Base-by-base conservation (phyloP, 2,329 filamentous ascomycete species). In the Talaromyces sp. region DNA sequence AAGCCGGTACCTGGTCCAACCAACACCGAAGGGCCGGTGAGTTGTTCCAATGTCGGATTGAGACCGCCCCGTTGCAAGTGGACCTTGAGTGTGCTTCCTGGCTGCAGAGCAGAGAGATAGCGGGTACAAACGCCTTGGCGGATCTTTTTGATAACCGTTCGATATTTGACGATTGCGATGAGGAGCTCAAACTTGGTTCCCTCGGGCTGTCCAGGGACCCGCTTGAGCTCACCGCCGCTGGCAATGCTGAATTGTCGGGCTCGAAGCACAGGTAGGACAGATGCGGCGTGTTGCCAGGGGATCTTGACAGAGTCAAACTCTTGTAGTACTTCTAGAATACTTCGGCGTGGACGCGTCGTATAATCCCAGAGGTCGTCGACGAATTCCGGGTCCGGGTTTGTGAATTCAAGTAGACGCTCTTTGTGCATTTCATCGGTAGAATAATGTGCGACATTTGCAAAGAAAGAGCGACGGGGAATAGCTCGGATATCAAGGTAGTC, bases 351-450 rank as follows among this genome's bases (percentile, higher is more conserved):
- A 9, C 95, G 87, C 0, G 93, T 93, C 1, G 95, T 95, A 71
- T 99, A 99, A 76, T 99, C 93, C 77, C 91, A 98, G 59, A 96
- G 88, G 67, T 99, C 95, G 67, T 98, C 92, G 6, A 93, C 85
- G 67, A 88, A 90, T 52, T 89, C 84, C 0, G 91, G 86, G 17
- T 46, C 49, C 17, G 49, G 49, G 67, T 89, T 84, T 1, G 87
- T 87, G 68, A 99, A 95, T 70, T 99, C 95, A 9, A 89, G 75
- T 0, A 99, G 83, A 1, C 93, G 86, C 63, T 95, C 89, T 67
- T 86, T 86, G 69, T 99, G 93, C 68, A 86, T 86, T 2, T 79
- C 72, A 67, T 96, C 84, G 0, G 79, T 76, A 1, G 91, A 89
- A 69, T 92, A 92, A 71, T 91, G 86, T 0, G 89, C 85, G 59